Base-by-base conservation (phyloP, 1,139 yeast species). In the Debaryomyces sp. region DNA sequence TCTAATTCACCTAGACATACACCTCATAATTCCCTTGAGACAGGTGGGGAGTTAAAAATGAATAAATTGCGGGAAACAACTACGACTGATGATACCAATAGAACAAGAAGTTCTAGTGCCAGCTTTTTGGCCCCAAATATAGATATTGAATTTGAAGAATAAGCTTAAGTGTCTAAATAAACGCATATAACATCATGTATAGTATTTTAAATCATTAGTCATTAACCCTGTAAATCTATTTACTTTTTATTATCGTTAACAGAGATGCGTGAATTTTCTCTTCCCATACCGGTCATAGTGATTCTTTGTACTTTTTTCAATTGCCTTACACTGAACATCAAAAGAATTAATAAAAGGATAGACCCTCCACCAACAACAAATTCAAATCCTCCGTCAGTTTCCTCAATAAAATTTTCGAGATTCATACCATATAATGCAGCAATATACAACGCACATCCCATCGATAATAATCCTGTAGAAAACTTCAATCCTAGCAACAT, bases 341-440 rank as follows among this genome's bases (percentile, higher is more conserved):
- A 59, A 33, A 73, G 60, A 0, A 60, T 41, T 2, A 63, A 40
- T 42, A 75, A 60, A 4, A 67, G 47, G 1, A 71, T 45, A 9
- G 66, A 52, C 26, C 77, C 68, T 4, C 63, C 41, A 1, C 55
- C 56, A 3, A 72, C 66, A 1, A 74, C 67, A 3, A 61, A 44
- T 48, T 73, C 76, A 53, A 76, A 73, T 3, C 80, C 71, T 2
- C 70, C 72, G 24, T 67, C 67, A 2, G 58, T 44, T 48, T 69
- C 73, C 42, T 69, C 74, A 18, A 69, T 69, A 49, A 66, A 68
- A 45, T 69, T 69, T 51, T 69, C 74, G 51, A 69, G 61, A 50
- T 69, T 69, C 81, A 71, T 75, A 21, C 81, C 81, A 53, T 75
- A 76, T 34, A 75, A 56, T 0, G 80, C 76, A 1, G 78, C 72